Base-by-base conservation (phyloP, 2,329 filamentous ascomycete species). In the Sporothrix sp. region DNA sequence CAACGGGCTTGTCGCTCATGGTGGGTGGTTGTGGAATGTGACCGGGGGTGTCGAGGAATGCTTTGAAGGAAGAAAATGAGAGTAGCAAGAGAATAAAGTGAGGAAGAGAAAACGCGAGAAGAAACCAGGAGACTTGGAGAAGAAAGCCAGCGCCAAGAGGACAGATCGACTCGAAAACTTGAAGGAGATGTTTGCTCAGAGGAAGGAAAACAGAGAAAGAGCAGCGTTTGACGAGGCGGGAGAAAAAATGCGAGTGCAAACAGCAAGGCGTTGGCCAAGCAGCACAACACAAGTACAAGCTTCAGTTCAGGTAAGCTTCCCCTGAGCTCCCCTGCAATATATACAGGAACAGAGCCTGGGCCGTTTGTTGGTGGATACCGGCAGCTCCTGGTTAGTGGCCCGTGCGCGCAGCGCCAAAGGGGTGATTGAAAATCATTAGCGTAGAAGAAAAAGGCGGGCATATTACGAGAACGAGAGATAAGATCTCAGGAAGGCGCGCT, bases 1-100 rank as follows among this genome's bases (percentile, higher is more conserved):
- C 53, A 32, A 56, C 51, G 9, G 52, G 49, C 52, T 55, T 54
- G 40, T 52, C 50, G 47, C 48, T 49, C 56, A 57, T 57, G 36
- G 33, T 57, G 45, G 4, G 4, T 9, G 20, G 20, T 30, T 25
- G 4, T 23, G 28, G 30, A 27, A 28, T 44, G 21, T 13, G 18
- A 27, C 4, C 11, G 18, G 8, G 18, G 16, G 6, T 30, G 30
- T 4, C 11, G 18, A 39, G 7, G 36, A 23, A 21, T 16, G 13
- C 11, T 13, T 18, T 28, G 18, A n/a, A 20, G 21, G 16, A 14
- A 38, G 23, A 16, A 27, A 37, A 35, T 16, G 11, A 46, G 30
- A 30, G 11, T 13, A 23, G 13, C 8, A 38, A 21, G 16, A 30
- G 13, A 9, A 21, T 5, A 30, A 27, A 18, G 16, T 11, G n/a